Evolutionary conservation across 495 filamentous ascomycete species (phyloP), one percentile per base, ranked within the genome.

Genomic region (Aspergillus incahuasiensis): DNA sequence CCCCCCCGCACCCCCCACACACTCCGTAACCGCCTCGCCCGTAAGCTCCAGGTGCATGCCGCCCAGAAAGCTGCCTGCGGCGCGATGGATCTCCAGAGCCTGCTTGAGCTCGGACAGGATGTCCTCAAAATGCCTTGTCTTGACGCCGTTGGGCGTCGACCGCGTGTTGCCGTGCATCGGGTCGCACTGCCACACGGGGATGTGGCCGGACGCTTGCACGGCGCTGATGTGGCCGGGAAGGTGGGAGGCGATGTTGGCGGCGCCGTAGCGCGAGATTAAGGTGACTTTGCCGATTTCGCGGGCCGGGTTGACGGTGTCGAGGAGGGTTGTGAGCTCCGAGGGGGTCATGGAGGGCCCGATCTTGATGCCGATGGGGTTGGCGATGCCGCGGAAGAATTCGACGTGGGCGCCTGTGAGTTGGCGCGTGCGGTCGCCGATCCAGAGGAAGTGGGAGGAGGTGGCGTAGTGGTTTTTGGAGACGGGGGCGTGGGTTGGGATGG

Each of bases 141-240:
- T 98, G 67, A 96, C 79, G 7, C 78, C 74, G 0, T 79, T 75
- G 0, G 84, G 74, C 0, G 90, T 91, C 18, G 83, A 79, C 54
- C 74, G 74, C 6, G 74, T 78, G 51, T 80, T 86, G 55, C 94
- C 94, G 74, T 98, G 94, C 95, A 97, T 97, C 11, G 94, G 94
- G 71, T 98, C 94, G 71, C 91, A 96, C 70, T 96, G 90, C 94
- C 94, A 98, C 58, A 98, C 90, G 13, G 95, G 91, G 19, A 82
- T 66, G 67, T 92, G 85, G 1, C 79, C 80, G 51, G 87, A 88
- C 6, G 58, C 57, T 63, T 91, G 84, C 18, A 98, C 94, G 42
- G 89, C 89, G 52, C 85, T 79, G 65, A 98, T 97, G 72, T 98
- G 94, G 1, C 69, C 77, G 0, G 89, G 87, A 1, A 98, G 79